Conservation (phyloP, 495 filamentous ascomycete species). For the Aspergillus baeticus region DNA sequence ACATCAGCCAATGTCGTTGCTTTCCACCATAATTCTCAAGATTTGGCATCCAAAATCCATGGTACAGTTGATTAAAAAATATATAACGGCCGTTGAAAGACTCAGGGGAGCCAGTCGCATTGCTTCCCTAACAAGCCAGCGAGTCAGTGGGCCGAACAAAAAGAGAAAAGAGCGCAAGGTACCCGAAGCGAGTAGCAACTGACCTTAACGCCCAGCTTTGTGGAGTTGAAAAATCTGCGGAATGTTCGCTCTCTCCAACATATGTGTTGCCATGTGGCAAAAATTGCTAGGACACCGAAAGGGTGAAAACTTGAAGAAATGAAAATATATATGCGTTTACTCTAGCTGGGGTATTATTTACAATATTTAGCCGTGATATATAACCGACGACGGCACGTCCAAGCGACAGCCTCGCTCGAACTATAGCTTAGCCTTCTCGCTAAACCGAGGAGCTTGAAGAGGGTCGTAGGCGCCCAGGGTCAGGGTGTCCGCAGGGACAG, state of each 20-base stretch:
- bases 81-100: neutral
- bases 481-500: constrained; percentile 69
- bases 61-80: neutral
- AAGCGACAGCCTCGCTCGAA: neutral
- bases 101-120: neutral
- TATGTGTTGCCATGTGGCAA: no score
- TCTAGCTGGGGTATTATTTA: constrained; percentile 11
- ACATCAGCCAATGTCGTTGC: neutral
- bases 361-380: neutral
- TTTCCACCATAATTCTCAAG: neutral
- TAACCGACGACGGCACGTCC: neutral
- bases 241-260: no score
- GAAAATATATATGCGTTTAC: neutral
- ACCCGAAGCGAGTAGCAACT: neutral
- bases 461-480: constrained; percentile 64
- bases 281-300: no score
- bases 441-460: constrained; percentile 56
- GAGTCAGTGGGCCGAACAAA: no score
- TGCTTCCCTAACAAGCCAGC: neutral
- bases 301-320: neutral
- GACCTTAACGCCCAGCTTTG: neutral
- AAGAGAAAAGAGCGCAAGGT: neutral
- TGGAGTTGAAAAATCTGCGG: neutral
- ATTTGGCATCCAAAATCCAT: neutral
- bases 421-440: constrained; percentile 58